phyloP scores from a whole-genome alignment of 139 green algal genomes.

The Ettlia oleoabundans region DNA sequence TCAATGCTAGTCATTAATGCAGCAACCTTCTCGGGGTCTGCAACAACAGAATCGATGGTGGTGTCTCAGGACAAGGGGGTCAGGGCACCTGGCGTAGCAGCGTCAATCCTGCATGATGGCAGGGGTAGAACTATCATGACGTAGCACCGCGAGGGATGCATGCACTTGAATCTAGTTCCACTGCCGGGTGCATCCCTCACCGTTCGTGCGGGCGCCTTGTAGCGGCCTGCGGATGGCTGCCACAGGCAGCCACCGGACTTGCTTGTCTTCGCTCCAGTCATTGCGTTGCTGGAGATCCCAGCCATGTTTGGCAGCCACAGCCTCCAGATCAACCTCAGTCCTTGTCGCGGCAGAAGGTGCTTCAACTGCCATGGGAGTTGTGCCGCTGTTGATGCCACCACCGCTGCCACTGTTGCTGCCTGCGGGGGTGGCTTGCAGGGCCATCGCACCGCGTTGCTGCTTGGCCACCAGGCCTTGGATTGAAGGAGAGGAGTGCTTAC shows the following conservation, averaged over 20 bases:
- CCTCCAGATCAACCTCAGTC: background rate
- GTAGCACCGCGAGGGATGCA: no score
- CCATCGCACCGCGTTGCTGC: background rate
- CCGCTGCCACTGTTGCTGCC: background rate
- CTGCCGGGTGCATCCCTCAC: conserved; percentile 28
- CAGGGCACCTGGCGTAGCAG: no score
- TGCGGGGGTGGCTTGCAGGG: background rate
- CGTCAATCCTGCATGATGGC: no score
- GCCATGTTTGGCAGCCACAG: conserved; percentile 21
- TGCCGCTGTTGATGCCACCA: background rate
- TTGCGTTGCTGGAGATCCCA: conserved; percentile 22
- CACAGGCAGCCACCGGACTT: conserved; percentile 29
- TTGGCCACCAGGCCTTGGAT: background rate
- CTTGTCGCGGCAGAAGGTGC: background rate
- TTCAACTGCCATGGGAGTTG: background rate
- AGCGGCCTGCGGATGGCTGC: conserved; percentile 63
- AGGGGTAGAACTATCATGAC: no score
- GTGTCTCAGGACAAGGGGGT: no score
- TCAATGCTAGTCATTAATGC: conserved; percentile 84
- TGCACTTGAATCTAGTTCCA: background rate
- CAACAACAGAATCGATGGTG: background rate
- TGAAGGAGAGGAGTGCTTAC: background rate
- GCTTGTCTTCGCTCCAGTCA: conserved; percentile 7
- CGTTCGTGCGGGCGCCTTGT: conserved; percentile 59
- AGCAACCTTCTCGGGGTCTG: conserved; percentile 85